phyloP scores from a whole-genome alignment of 805 yeast genomes.

The Lachancea meyersii region DNA sequence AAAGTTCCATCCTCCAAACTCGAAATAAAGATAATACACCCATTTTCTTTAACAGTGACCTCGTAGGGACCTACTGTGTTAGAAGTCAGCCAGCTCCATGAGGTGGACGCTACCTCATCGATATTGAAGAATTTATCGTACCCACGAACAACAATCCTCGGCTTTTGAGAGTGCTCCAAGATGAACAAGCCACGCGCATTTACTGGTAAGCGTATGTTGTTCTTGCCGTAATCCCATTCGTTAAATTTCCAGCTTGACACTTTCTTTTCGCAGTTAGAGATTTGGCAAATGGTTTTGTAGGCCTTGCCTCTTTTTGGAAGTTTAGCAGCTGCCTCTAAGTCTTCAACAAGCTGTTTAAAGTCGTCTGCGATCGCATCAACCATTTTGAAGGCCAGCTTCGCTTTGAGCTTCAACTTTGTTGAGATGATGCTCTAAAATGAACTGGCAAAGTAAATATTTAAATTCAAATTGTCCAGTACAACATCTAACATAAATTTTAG shows the following conservation, averaged over 20 bases:
- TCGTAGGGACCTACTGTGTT: conserved; percentile 70
- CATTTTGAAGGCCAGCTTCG: background rate
- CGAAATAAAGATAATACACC: conserved; percentile 81
- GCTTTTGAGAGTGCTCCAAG: conserved; percentile 30
- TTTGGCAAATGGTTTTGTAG: conserved; percentile 23
- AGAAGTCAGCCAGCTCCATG: conserved; percentile 39
- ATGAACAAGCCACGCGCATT: conserved; percentile 82
- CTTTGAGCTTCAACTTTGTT: too few relatives aligned
- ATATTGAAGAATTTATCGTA: conserved; percentile 91
- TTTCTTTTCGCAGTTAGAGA: conserved; percentile 22
- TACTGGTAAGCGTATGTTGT: conserved; percentile 52
- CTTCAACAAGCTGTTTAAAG: conserved; percentile 13
- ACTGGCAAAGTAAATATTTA: background rate
- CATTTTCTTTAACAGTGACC: conserved; percentile 83
- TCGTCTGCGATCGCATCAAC: background rate
- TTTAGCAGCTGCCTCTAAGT: conserved; percentile 21
- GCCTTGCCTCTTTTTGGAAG: conserved; percentile 32
- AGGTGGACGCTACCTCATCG: conserved; percentile 53
- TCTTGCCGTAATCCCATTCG: conserved; percentile 78
- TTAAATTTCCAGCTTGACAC: conserved; percentile 69
- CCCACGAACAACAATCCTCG: conserved; percentile 67
- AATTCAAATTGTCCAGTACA: too few relatives aligned
- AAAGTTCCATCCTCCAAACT: conserved; percentile 71
- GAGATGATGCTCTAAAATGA: too few relatives aligned
- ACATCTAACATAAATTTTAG: too few relatives aligned